Evolutionary conservation across 306 rosid species (phyloP).

Genomic region (Inga oerstediana): DNA sequence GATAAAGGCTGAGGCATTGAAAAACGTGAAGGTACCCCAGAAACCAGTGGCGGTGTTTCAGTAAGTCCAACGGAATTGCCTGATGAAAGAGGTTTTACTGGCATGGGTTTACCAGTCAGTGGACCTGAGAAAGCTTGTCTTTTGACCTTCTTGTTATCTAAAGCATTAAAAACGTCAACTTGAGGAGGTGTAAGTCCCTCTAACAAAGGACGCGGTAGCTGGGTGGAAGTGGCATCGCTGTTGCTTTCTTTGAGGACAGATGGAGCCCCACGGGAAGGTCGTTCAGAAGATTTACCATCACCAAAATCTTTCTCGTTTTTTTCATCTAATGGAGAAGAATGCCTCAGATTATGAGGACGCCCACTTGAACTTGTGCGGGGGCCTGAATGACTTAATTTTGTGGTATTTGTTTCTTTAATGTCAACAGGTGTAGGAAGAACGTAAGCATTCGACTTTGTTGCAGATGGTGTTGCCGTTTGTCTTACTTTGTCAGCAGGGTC

Average conservation of each 20-base stretch:
- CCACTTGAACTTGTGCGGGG: constrained; percentile 61
- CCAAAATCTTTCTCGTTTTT: constrained; percentile 56
- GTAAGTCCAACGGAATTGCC: constrained; percentile 40
- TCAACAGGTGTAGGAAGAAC: constrained; percentile 82
- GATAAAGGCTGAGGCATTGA: constrained; percentile 75
- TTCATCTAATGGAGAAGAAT: constrained; percentile 77
- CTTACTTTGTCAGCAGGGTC: constrained; percentile 81
- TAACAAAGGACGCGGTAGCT: constrained; percentile 64
- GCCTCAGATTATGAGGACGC: constrained; percentile 59
- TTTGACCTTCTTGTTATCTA: constrained; percentile 54
- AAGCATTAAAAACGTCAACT: constrained; percentile 46
- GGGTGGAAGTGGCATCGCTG: constrained; percentile 46
- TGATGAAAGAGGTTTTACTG: constrained; percentile 53
- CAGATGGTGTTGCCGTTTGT: constrained; percentile 48
- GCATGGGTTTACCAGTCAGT: constrained; percentile 55
- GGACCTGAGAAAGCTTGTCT: constrained; percentile 85
- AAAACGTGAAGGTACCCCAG: constrained; percentile 56
- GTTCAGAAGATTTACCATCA: constrained; percentile 50
- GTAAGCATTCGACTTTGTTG: constrained; percentile 65
- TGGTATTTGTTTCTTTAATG: constrained; percentile 53
- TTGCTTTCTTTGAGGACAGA: constrained; percentile 61
- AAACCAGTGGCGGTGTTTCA: constrained; percentile 46
- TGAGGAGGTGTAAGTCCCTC: constrained; percentile 61
- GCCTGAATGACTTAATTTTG: constrained; percentile 42
- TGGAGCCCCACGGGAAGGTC: constrained; percentile 44